phyloP scores from a whole-genome alignment of 768 basidiomycete genomes.

The Leccinum rimulosum region DNA sequence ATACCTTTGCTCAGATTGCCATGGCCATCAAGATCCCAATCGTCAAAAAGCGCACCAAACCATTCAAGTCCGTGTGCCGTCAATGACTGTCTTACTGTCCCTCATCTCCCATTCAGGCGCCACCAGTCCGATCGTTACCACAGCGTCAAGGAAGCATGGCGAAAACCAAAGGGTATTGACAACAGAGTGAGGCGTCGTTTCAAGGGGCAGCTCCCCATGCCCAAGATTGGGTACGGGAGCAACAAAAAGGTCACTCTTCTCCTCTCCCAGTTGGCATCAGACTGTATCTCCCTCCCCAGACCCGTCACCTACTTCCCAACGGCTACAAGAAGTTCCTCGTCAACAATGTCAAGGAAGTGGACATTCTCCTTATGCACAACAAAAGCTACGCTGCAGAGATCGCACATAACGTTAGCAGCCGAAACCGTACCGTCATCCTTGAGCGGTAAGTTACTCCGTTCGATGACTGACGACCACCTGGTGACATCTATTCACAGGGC shows the following conservation, averaged over 20 bases:
- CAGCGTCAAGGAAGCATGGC: conserved; percentile 97
- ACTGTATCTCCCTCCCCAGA: conserved; percentile 41
- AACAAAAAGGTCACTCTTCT: conserved; percentile 67
- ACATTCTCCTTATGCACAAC: conserved; percentile 98
- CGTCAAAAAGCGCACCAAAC: conserved; percentile 96
- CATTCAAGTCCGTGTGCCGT: conserved; percentile 81
- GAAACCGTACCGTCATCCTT: conserved; percentile 88
- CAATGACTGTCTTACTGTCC: conserved; percentile 1
- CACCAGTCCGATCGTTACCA: conserved; percentile 99
- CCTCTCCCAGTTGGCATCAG: not conserved
- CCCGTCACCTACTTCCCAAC: conserved; percentile 92
- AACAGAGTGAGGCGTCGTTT: conserved; percentile 95
- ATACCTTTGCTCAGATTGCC: conserved; percentile 28
- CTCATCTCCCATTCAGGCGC: conserved; percentile 55
- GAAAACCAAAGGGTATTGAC: conserved; percentile 99
- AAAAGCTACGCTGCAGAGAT: conserved; percentile 94
- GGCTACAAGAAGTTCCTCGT: conserved; percentile 96
- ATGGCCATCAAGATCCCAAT: conserved; percentile 61
- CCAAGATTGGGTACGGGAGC: conserved; percentile 82
- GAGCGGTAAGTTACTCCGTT: conserved; percentile 58
- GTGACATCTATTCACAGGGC: conserved; percentile 48
- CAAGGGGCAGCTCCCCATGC: conserved; percentile 96
- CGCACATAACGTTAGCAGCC: conserved; percentile 93
- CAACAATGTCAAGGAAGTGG: conserved; percentile 89
- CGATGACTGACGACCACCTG: not conserved